Evolutionary conservation across 1,284 basidiomycete species (phyloP).

Genomic region (Austroboletus olivaceoglutinosus): DNA sequence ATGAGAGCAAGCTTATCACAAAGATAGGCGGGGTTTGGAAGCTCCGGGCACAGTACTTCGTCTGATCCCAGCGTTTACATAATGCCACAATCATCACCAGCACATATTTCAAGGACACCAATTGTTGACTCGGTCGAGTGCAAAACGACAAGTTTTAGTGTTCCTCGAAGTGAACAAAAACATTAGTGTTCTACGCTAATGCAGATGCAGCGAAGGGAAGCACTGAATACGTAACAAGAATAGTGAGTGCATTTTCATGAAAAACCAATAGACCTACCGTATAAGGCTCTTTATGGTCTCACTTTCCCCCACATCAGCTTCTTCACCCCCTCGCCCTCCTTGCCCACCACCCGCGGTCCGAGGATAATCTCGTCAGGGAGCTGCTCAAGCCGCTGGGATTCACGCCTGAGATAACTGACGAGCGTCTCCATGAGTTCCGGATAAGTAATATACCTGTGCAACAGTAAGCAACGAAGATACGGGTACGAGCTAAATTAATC

Average conservation of each 20-base stretch:
- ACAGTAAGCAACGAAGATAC: slow-evolving; percentile 7
- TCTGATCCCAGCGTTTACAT: too few relatives aligned
- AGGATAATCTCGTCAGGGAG: slow-evolving; percentile 73
- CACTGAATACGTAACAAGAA: slow-evolving; percentile 1
- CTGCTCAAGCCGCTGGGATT: slow-evolving; percentile 70
- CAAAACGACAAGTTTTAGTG: neutral
- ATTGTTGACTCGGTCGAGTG: too few relatives aligned
- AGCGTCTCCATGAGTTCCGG: slow-evolving; percentile 76
- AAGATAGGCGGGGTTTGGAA: neutral
- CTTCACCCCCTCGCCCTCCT: slow-evolving; percentile 27
- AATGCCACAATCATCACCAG: too few relatives aligned
- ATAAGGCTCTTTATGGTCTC: slow-evolving; percentile 13
- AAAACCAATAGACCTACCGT: neutral
- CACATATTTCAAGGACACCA: too few relatives aligned
- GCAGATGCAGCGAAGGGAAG: neutral
- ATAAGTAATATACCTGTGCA: slow-evolving; percentile 68
- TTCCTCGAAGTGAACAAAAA: neutral
- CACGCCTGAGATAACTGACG: slow-evolving; percentile 76
- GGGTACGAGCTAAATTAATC: neutral
- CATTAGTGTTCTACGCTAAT: neutral
- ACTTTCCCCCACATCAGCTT: slow-evolving; percentile 26
- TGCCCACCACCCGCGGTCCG: slow-evolving; percentile 27
- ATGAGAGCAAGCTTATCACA: neutral
- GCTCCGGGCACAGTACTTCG: neutral
- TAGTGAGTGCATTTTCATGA: neutral